phyloP scores from a whole-genome alignment of 495 filamentous ascomycete species.

The Penicillium coffeae region DNA sequence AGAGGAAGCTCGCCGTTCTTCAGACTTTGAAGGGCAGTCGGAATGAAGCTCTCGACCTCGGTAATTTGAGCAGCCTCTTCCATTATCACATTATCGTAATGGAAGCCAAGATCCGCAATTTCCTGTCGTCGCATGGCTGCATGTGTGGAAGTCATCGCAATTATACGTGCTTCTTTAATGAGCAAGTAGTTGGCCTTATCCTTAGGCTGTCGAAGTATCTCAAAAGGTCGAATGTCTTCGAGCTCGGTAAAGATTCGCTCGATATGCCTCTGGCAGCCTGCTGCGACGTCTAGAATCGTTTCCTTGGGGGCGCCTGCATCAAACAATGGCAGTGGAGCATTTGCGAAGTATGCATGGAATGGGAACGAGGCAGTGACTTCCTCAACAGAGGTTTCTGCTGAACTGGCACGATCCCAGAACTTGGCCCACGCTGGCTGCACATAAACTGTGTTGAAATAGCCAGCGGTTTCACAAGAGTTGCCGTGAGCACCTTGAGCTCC shows the following conservation, averaged over 20 bases:
- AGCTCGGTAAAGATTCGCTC: slow-evolving; percentile 89
- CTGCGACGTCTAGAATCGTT: slow-evolving; percentile 68
- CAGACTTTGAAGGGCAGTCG: slow-evolving; percentile 77
- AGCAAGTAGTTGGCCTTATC: slow-evolving; percentile 96
- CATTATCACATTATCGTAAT: slow-evolving; percentile 97
- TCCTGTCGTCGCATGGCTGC: slow-evolving; percentile 95
- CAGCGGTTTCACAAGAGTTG: slow-evolving; percentile 92
- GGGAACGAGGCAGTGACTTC: slow-evolving; percentile 77
- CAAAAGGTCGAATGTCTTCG: slow-evolving; percentile 91
- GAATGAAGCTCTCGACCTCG: slow-evolving; percentile 96
- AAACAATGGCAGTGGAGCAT: slow-evolving; percentile 85
- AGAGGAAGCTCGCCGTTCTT: slow-evolving; percentile 69
- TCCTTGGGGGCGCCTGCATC: slow-evolving; percentile 58
- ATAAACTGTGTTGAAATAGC: slow-evolving; percentile 93
- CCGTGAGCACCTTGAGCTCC: slow-evolving; percentile 87
- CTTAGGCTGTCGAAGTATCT: slow-evolving; percentile 79
- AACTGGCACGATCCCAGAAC: slow-evolving; percentile 62
- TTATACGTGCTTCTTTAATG: slow-evolving; percentile 88
- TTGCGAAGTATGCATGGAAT: slow-evolving; percentile 83
- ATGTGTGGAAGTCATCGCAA: slow-evolving; percentile 98
- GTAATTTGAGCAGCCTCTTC: slow-evolving; percentile 99
- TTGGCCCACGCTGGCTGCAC: slow-evolving; percentile 83
- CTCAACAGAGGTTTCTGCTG: slow-evolving; percentile 48
- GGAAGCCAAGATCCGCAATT: slow-evolving; percentile 87
- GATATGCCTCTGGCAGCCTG: slow-evolving; percentile 88